Evolutionary conservation across 2,329 filamentous ascomycete species (phyloP), one percentile per base, ranked within the genome.

Genomic region (Arthroderma sp.): DNA sequence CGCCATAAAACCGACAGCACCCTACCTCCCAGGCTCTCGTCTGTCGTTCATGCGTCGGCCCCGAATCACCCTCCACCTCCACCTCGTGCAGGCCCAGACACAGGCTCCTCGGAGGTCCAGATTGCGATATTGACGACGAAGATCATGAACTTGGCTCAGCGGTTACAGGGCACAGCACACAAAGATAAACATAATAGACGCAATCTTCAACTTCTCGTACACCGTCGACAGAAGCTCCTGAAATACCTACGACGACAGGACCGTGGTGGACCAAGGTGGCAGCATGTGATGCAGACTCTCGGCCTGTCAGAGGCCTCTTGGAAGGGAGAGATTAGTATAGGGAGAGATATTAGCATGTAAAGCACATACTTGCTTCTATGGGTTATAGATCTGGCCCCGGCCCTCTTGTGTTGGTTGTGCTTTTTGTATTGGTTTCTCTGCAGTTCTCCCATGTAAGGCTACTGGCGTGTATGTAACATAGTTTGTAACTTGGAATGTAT

Each of bases 31-130:
- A 83, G 80, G 55, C 70, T 59, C 40, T 59, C 58, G 49, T 60
- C 47, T 57, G 68, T 54, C 58, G 65, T 59, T 61, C 54, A 63
- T 64, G 47, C 64, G 55, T 67, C 67, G 63, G 47, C 48, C 10
- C 52, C 60, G 22, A 50, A 50, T 37, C 56, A 58, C 5, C 52
- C 55, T 4, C 47, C 52, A 4, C 52, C 66, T 28, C 75, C 75
- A 53, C 74, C 75, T 40, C 81, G 93, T 30, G 78, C 80, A n/a
- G 91, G 91, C 0, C 83, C 83, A 4, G 91, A 98, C 61, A 98
- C 89, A 1, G 91, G 91, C 32, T 94, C 85, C 55, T 85, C 85
- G 5, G 91, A 98, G 67, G 93, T 98, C n/a, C 91, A 98, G 70
- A 86, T 93, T 53, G 88, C 87, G 38, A 93, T 98, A 55, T 65